These are phyloP conservation scores for Spongiforma sp. DNA, from an alignment of 1,284 basidiomycete species.

Conservation along the genomic window DNA sequence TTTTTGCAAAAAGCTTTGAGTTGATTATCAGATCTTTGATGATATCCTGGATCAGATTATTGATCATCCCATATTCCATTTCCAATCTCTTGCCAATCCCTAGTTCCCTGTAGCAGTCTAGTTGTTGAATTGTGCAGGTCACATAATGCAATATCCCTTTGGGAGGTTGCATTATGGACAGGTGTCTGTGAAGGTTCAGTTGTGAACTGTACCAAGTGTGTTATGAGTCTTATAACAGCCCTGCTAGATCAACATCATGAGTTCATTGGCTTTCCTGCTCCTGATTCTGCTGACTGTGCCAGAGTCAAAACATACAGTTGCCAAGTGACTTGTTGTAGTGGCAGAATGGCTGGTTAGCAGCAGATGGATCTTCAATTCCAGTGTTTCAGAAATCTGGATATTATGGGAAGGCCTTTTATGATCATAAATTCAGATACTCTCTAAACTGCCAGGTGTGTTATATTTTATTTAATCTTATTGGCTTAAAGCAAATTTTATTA, in stretches of 20 bases:
- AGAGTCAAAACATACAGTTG: neutral
- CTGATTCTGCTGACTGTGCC: neutral
- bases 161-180: constrained; percentile 10
- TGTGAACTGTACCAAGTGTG: constrained; percentile 4
- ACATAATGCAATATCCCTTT: neutral
- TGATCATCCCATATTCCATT: constrained; percentile 1
- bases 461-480: neutral
- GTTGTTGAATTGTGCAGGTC: neutral
- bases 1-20: constrained; percentile 6
- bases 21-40: constrained; percentile 11
- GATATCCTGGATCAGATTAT: constrained; percentile 10
- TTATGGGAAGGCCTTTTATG: constrained; percentile 12
- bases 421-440: constrained; percentile 14
- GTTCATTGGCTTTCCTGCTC: constrained; percentile 1
- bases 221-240: constrained; percentile 5
- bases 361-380: constrained; percentile 12
- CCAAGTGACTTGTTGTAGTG: neutral
- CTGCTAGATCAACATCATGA: constrained; percentile 6
- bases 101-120: neutral
- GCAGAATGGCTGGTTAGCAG: constrained; percentile 2
- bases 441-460: constrained; percentile 12
- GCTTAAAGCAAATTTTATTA: too few relatives aligned
- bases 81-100: neutral
- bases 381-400: constrained; percentile 18
- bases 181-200: constrained; percentile 10